Base-by-base conservation (phyloP, 139 green algal genomes). In the Coccomyxa sp. region DNA sequence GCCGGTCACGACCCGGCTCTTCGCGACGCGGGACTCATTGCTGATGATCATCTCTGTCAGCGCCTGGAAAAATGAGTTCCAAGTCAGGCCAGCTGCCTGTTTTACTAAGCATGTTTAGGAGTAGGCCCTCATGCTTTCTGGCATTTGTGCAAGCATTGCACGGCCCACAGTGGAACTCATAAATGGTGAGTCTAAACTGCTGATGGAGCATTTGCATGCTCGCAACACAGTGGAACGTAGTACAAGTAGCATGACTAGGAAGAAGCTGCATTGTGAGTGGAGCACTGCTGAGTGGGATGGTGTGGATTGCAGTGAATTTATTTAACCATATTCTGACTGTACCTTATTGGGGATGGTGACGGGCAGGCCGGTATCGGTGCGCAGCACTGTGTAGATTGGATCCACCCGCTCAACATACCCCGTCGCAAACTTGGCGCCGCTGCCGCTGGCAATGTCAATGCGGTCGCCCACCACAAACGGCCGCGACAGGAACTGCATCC, bases 321-420 rank as follows among this genome's bases (percentile, higher is more conserved):
- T n/a, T 86, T 15, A 25, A 38, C 31, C 28, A 11, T 11, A 51
- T 51, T 51, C 38, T 51, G 38, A 51, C 38, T 51, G 7, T 31
- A 90, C 87, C 78, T 90, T 90, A 84, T 90, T 90, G 45, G 84
- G 84, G 17, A 90, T 82, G 18, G 60, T 86, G 77, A 90, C 58
- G 38, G 87, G 87, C 79, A 87, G 83, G 67, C 81, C 76, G 23
- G 77, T 30, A 51, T 90, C 87, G 28, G 82, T 85, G 23, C 81
- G 71, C 28, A 90, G 77, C 31, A 88, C 82, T 60, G 87, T 90
- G 58, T 84, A 78, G 77, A 90, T 85, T 28, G 87, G 87, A 81
- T 90, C 86, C 75, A 90, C 81, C 10, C 82, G 30, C 82, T 87
- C 83, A 12, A 90, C 81, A 45, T 79, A 67, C 11, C 87, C 87